Evolutionary conservation across 768 basidiomycete genomes (phyloP), one percentile per base, ranked within the genome.

Genomic region (Tubosaeta sp.): DNA sequence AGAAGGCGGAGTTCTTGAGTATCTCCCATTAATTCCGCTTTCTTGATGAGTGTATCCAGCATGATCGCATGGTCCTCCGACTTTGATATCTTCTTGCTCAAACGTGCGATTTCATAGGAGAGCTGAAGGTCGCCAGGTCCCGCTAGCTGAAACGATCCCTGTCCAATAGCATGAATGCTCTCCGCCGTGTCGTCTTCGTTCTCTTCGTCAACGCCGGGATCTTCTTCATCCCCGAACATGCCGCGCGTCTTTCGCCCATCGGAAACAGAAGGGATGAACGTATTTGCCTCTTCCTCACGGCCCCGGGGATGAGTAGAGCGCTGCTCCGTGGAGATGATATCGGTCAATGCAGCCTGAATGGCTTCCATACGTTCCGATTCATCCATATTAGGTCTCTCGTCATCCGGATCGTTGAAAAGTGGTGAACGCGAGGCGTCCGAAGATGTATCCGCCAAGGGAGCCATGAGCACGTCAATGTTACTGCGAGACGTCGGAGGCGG

Each of bases 1-100:
- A 98, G 80, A 39, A 98, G 77, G 51, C 79, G 80, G 19, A 95
- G 78, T 68, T 98, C 94, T 59, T 87, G 84, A 1, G 80, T 82
- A 62, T 91, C 93, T 0, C 94, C 96, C 4, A 90, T 91, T 34
- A 98, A 72, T 63, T 98, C 96, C 1, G 96, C 96, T 66, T 95
- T 94, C 61, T 90, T 90, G 61, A 96, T 91, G 39, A 98, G 73
- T 1, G 84, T 88, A 53, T 90, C 86, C 4, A 99, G 78, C 73
- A 92, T 88, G 31, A 78, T 69, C 49, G 90, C 87, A 59, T 98
- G 96, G 1, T 82, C 77, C 56, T 90, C 81, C 13, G 94, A 71
- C 55, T 87, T 86, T 6, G 73, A 71, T 49, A 97, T 82, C 51
- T 90, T 90, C 40, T 84, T 80, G 18, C 78, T 74, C 3, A 99